Evolutionary conservation across 2,329 filamentous ascomycete genomes (phyloP), one percentile per base, ranked within the genome.

Genomic region (Neonectria faginata): DNA sequence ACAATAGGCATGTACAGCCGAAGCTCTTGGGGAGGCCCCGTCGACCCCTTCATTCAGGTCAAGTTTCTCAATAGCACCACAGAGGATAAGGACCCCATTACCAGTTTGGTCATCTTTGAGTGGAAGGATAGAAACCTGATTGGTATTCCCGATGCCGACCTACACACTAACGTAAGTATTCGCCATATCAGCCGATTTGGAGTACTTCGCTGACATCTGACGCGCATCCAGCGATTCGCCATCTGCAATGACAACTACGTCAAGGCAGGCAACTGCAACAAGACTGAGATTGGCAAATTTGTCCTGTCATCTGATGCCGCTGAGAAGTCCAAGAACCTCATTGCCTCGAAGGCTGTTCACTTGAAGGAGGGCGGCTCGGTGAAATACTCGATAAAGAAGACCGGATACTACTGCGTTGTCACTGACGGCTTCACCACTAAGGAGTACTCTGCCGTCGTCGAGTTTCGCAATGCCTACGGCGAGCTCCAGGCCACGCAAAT

Each of bases 401-500:
- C 96, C 0, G 96, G 96, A 29, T 99, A 97, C 80, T 99, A 97
- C 79, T 99, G 96, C 75, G 91, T 99, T 64, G 89, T 92, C 57
- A 96, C 93, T 1, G 90, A 89, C 68, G 86, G 86, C 22, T 95
- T 89, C 77, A 88, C 85, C 27, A 83, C 85, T 0, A 83, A 86
- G 20, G 85, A 92, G 48, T 99, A 97, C 76, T 87, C 85, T 51
- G 94, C 91, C 8, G 87, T 96, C 14, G 91, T 96, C 47, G 94
- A 96, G 74, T 99, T 98, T 79, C 90, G 94, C 67, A 98, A 99
- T 79, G 92, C 96, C 3, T 99, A 97, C 76, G 96, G 96, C 76
- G 95, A 99, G 83, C 89, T 99, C 60, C 92, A 94, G 5, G 96
- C 94, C 8, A 94, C 94, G 2, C 95, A 99, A 79, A 97, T 99